Base-by-base conservation (phyloP, 2,329 filamentous ascomycete genomes). In the Aspergillus sp. region DNA sequence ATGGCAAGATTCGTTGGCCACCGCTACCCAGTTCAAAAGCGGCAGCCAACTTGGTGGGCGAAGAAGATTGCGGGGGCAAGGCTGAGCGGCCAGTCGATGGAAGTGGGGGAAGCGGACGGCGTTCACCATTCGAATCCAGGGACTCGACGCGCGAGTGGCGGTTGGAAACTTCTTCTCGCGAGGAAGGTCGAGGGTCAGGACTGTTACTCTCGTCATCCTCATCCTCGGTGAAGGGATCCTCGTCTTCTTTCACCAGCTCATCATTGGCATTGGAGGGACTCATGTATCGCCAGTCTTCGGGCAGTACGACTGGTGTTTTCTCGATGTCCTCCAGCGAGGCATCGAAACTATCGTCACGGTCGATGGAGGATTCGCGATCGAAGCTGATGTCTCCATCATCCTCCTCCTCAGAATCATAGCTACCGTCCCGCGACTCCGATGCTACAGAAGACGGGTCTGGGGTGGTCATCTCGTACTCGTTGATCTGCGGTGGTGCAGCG, bases 381-480 rank as follows among this genome's bases (percentile, higher is more conserved):
- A 76, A 68, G 54, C 80, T 86, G 36, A 82, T 75, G 36, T 90
- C 85, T 27, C 85, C 81, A 33, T 90, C 53, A 7, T 53, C 81
- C 9, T 88, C 85, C 29, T 87, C 85, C 29, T 87, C 74, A 0
- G 88, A 91, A 49, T 96, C 90, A 64, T 88, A 96, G 70, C 91
- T 97, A 34, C 90, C 89, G 60, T 96, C 89, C 7, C 91, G 85
- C 9, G 91, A 97, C 54, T 86, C 90, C 39, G 88, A 91, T 27
- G 88, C 88, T 26, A 94, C 77, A 0, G 90, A 95, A 2, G 91
- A 96, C n/a, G 94, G 81, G 61, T 96, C 93, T 8, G 93, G 93
- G 2, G 93, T 98, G 30, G 89, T 87, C 86, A 96, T 90, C 69
- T 97, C 93, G 65, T 97, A 98, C 69, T 98, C 93, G 62, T 97